Conservation (phyloP, 306 rosid species). For the Ormosia semicastrata region DNA sequence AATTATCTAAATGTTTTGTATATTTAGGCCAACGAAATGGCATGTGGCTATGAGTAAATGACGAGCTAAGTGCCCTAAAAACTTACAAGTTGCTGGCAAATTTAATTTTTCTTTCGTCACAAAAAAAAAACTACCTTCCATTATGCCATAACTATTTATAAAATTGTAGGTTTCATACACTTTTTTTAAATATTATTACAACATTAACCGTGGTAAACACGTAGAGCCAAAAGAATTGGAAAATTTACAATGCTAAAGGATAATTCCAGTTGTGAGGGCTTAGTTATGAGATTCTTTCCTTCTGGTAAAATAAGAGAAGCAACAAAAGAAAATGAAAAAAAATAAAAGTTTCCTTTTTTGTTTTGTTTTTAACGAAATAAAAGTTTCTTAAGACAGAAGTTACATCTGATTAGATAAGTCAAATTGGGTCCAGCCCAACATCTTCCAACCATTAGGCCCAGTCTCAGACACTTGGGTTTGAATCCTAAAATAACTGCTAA, state of each 20-base stretch:
- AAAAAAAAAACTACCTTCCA: too few species aligned
- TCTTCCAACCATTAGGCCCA: too few species aligned
- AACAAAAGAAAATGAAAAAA: constrained; percentile 15
- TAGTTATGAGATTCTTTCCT: constrained; percentile 30
- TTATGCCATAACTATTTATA: background rate
- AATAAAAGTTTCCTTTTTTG: too few species aligned
- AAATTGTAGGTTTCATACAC: background rate
- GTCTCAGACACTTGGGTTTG: too few species aligned
- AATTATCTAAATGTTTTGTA: constrained; percentile 4
- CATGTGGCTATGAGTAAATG: constrained; percentile 35
- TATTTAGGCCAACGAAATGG: constrained; percentile 22
- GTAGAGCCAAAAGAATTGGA: background rate
- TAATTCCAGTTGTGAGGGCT: background rate
- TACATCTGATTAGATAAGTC: too few species aligned
- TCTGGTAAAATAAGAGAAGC: constrained; percentile 21
- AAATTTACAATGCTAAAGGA: background rate
- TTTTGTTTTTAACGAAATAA: too few species aligned
- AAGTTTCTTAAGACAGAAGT: too few species aligned
- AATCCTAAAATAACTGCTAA: too few species aligned
- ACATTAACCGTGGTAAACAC: background rate
- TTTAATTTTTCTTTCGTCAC: too few species aligned
- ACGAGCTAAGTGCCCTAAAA: constrained; percentile 42
- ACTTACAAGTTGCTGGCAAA: background rate
- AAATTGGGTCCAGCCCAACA: too few species aligned
- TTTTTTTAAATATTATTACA: background rate